Conservation (phyloP, 2,329 filamentous ascomycete genomes). For the Trichoderma guizhouense region DNA sequence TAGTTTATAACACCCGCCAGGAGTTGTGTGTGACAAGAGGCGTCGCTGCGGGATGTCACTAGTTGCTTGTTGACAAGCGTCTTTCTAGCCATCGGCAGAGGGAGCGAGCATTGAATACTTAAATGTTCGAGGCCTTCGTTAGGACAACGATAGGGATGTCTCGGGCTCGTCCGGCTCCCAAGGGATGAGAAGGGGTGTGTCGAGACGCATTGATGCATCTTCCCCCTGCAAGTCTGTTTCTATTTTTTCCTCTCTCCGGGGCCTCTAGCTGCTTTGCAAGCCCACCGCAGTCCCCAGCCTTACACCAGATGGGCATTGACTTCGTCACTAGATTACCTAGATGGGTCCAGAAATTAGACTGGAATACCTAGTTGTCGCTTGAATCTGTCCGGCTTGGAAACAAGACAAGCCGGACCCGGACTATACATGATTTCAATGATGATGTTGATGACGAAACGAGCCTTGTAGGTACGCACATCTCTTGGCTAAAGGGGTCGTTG, state of each 20-base stretch:
- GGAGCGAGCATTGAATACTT: background rate
- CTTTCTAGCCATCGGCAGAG: background rate
- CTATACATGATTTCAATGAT: background rate
- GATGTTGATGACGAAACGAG: background rate
- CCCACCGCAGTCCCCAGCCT: slow-evolving; percentile 5
- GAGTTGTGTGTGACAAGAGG: background rate
- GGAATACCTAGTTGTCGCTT: background rate
- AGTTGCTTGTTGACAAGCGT: background rate
- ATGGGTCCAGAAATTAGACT: background rate
- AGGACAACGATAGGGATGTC: background rate
- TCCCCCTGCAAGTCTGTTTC: slow-evolving; percentile 3
- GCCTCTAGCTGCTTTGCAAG: background rate
- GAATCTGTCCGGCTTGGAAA: background rate
- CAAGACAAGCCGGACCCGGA: background rate
- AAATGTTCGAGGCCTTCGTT: background rate
- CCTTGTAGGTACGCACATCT: background rate
- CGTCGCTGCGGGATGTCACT: background rate
- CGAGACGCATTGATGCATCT: background rate
- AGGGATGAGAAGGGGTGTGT: background rate
- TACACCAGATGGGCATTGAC: background rate
- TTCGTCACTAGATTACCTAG: background rate
- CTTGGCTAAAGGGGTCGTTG: too few species aligned
- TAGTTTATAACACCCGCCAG: background rate
- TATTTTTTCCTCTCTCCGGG: slow-evolving; percentile 9
- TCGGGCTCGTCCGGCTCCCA: background rate